Evolutionary conservation across 129 eudicot species (phyloP).

Genomic region (Arctium lappa): DNA sequence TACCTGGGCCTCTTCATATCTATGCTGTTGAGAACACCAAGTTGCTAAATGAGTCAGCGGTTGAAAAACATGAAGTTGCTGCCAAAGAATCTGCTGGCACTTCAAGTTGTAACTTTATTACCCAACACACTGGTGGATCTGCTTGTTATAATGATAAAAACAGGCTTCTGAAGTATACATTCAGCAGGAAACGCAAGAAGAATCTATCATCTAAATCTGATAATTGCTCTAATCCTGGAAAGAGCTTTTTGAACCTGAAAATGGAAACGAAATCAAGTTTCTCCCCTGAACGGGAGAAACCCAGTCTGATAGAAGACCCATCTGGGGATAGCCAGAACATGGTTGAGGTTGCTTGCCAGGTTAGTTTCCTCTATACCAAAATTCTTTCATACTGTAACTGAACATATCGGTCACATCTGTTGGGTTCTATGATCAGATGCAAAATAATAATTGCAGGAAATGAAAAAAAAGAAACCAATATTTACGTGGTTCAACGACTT

Average conservation of each 20-base stretch:
- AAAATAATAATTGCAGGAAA: neutral
- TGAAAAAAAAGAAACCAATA: neutral
- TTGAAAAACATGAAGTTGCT: constrained; percentile 28
- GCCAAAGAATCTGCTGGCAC: constrained; percentile 14
- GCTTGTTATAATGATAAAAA: constrained; percentile 16
- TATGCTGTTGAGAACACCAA: constrained; percentile 10
- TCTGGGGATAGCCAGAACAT: constrained; percentile 30
- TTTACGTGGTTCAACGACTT: neutral
- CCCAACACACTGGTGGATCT: constrained; percentile 13
- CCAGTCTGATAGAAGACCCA: constrained; percentile 13
- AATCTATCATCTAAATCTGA: constrained; percentile 18
- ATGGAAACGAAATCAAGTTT: constrained; percentile 10
- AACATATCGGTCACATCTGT: neutral
- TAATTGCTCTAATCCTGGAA: constrained; percentile 25
- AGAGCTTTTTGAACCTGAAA: neutral
- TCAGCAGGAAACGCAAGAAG: constrained; percentile 48
- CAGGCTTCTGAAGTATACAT: constrained; percentile 40
- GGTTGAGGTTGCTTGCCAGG: constrained; percentile 57
- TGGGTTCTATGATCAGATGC: neutral
- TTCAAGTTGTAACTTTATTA: neutral
- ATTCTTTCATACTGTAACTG: neutral
- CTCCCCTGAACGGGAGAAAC: neutral
- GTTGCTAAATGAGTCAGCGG: constrained; percentile 16
- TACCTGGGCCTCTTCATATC: constrained; percentile 3
- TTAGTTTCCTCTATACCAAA: constrained; percentile 16